Evolutionary conservation across 2,329 filamentous ascomycete genomes (phyloP).

Genomic region (Calycina herbarum): DNA sequence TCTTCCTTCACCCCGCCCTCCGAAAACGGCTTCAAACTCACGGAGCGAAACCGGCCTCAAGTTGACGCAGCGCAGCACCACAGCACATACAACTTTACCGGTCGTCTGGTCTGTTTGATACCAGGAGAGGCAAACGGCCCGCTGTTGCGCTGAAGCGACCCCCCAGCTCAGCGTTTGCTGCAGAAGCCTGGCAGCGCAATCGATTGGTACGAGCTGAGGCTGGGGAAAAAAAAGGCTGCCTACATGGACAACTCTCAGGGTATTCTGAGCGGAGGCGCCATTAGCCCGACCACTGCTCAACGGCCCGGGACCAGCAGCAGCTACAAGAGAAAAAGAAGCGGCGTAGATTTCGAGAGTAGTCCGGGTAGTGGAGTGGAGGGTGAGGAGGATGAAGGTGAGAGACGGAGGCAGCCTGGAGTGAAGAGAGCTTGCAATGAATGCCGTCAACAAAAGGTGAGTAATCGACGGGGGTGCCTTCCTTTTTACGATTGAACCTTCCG

Average conservation of each 20-base stretch:
- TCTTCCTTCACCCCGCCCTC: conserved; percentile 16
- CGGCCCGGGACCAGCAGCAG: conserved; percentile 33
- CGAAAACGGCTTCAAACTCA: conserved; percentile 25
- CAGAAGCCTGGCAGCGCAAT: not conserved
- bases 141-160: too few species aligned
- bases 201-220: not conserved
- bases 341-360: conserved; percentile 56
- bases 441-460: conserved; percentile 75
- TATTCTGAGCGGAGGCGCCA: conserved; percentile 28
- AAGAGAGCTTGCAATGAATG: conserved; percentile 81
- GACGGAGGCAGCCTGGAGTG: conserved; percentile 64
- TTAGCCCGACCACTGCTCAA: conserved; percentile 32
- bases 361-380: conserved; percentile 56
- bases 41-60: conserved; percentile 32
- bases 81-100: conserved; percentile 12
- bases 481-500: not conserved
- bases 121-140: too few species aligned
- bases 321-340: conserved; percentile 61
- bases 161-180: not conserved
- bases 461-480: conserved; percentile 17
- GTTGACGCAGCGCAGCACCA: conserved; percentile 21
- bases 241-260: conserved; percentile 32
- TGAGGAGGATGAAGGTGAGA: conserved; percentile 54
- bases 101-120: too few species aligned
- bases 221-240: conserved; percentile 1